Evolutionary conservation across 495 filamentous ascomycete species (phyloP).

Genomic region (Penicillium waksmanii): DNA sequence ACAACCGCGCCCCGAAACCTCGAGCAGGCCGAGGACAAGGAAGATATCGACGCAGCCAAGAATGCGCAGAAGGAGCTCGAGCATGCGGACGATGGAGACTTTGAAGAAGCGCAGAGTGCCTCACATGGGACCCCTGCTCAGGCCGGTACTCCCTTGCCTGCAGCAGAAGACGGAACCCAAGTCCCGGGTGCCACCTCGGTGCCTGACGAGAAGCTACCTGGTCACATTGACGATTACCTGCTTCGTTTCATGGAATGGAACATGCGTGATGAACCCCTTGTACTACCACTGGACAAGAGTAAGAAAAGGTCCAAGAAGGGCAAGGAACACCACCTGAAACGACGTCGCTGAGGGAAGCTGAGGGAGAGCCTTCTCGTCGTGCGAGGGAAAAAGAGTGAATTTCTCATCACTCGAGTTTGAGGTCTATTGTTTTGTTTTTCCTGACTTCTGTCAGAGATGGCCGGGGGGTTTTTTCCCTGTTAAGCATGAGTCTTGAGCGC

Average conservation of each 20-base stretch:
- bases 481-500: background rate
- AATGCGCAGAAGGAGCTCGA: conserved; percentile 86
- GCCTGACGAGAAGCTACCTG: conserved; percentile 36
- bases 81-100: conserved; percentile 87
- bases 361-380: background rate
- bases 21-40: conserved; percentile 87
- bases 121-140: conserved; percentile 46
- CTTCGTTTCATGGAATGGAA: conserved; percentile 75
- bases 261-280: conserved; percentile 75
- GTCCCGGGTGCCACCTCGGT: conserved; percentile 1
- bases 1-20: conserved; percentile 65
- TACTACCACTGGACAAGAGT: conserved; percentile 79
- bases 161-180: conserved; percentile 21
- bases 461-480: conserved; percentile 4
- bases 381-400: background rate
- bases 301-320: conserved; percentile 78
- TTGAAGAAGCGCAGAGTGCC: conserved; percentile 69
- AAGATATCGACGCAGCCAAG: conserved; percentile 87
- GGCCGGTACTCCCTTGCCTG: conserved; percentile 34
- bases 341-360: conserved; percentile 35
- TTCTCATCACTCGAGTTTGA: background rate
- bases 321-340: conserved; percentile 62
- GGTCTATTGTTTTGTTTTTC: background rate
- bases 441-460: background rate
- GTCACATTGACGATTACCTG: conserved; percentile 86